Conservation (phyloP, 306 rosid genomes). For the Datisca glomerata region DNA sequence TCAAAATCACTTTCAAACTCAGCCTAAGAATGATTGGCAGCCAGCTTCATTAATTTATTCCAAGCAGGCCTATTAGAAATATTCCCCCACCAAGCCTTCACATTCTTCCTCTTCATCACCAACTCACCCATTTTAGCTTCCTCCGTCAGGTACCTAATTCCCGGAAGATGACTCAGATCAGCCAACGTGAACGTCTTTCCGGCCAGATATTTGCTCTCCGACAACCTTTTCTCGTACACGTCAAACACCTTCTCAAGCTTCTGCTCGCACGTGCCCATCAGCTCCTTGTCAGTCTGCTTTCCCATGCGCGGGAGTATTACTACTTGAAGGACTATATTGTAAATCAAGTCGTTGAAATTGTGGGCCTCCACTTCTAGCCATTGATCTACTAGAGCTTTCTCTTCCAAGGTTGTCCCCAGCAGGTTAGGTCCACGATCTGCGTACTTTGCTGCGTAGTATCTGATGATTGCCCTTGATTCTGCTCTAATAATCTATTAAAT, state of each 20-base stretch:
- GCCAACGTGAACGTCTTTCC: slow-evolving; percentile 49
- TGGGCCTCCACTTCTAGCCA: slow-evolving; percentile 75
- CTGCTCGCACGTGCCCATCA: slow-evolving; percentile 24
- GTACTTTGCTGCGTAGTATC: slow-evolving; percentile 49
- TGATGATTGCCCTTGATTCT: slow-evolving; percentile 62
- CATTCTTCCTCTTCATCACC: slow-evolving; percentile 33
- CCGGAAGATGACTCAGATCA: slow-evolving; percentile 60
- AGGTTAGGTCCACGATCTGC: slow-evolving; percentile 42
- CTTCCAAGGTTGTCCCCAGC: slow-evolving; percentile 45
- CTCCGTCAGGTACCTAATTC: slow-evolving; percentile 27
- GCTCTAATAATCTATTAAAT: too few relatives aligned
- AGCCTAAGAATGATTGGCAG: too few relatives aligned
- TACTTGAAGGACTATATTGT: slow-evolving; percentile 35
- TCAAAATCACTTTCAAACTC: too few relatives aligned
- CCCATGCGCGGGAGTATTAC: slow-evolving; percentile 47
- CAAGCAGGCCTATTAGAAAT: slow-evolving; percentile 55
- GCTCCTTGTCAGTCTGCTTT: slow-evolving; percentile 21
- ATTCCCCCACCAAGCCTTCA: slow-evolving; percentile 55
- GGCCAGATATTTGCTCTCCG: slow-evolving; percentile 35
- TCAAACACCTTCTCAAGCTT: slow-evolving; percentile 45
- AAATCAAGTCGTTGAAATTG: slow-evolving; percentile 52
- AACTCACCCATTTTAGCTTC: slow-evolving; percentile 39
- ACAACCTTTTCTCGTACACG: slow-evolving; percentile 41
- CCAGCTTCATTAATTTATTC: slow-evolving; percentile 39
- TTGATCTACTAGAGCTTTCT: slow-evolving; percentile 55